These are phyloP conservation scores for Rossbeevera mucosa DNA, from an alignment of 768 basidiomycete genomes.

Conservation along the genomic window DNA sequence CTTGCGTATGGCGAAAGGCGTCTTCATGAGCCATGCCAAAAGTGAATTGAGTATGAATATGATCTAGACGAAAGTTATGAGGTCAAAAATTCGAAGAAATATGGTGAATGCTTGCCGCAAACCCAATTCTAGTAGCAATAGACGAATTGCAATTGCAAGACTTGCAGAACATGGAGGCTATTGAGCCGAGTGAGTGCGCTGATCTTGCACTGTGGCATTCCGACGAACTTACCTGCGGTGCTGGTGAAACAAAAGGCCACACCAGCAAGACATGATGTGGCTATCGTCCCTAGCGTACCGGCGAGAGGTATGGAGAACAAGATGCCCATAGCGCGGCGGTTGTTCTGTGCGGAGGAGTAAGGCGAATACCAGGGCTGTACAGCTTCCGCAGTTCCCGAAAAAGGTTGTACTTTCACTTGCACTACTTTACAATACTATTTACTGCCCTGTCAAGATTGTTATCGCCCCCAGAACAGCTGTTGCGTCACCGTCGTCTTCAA, in stretches of 20 bases:
- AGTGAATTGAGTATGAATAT: conserved; percentile 96
- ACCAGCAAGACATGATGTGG: conserved; percentile 77
- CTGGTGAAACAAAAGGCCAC: conserved; percentile 85
- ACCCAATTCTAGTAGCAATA: conserved; percentile 94
- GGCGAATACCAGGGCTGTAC: no score
- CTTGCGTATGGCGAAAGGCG: conserved; percentile 76
- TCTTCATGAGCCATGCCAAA: conserved; percentile 95
- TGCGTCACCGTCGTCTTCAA: conserved; percentile 15
- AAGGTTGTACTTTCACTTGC: conserved; percentile 1
- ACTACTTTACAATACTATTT: no score
- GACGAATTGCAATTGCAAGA: conserved; percentile 99
- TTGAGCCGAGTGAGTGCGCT: not conserved
- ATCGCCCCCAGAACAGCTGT: conserved; percentile 7
- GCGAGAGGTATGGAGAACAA: conserved; percentile 69
- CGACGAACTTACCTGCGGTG: conserved; percentile 59
- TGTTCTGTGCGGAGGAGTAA: not conserved
- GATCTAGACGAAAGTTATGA: conserved; percentile 47
- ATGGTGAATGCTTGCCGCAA: conserved; percentile 57
- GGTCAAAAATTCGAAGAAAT: not conserved
- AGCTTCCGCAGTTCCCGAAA: no score
- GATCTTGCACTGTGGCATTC: not conserved
- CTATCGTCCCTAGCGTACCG: conserved; percentile 65
- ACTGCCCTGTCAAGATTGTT: no score
- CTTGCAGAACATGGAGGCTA: conserved; percentile 95
- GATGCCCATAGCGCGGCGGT: conserved; percentile 58